Evolutionary conservation across 2,329 filamentous ascomycete species (phyloP), one percentile per base, ranked within the genome.

Genomic region (Stagonosporopsis cucurbitacearum): DNA sequence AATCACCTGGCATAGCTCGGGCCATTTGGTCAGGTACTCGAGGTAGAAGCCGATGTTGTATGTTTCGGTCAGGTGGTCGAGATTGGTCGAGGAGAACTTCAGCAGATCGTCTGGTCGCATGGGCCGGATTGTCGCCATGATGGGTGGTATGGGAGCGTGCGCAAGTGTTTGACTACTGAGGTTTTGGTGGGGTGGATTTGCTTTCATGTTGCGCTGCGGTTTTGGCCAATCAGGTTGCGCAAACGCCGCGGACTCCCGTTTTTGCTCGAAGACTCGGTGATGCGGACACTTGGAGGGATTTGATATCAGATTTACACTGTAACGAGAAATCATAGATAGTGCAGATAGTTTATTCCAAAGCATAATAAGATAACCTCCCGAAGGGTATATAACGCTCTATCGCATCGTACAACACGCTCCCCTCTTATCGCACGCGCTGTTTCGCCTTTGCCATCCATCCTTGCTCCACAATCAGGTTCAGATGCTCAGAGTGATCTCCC

Each of bases 21-120:
- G 95, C 95, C 95, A 99, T 82, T 91, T 92, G 49, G 92, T 92
- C 63, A 96, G 87, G 78, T 99, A 99, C 70, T 96, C 91, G 57
- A 97, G 86, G 80, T 99, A 99, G 81, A 98, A 99, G 60, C 87
- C 86, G 63, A 96, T 85, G 75, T 96, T 92, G 80, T 98, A 99
- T 53, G 96, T 98, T 80, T 99, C 95, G n/a, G 95, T 98, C 59
- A 97, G 83, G 36, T 91, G 91, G 73, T 99, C 95, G 59, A 99
- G 88, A 74, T 99, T 99, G 78, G 93, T 96, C 63, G 92, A 88
- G 65, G 96, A 96, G 77, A 98, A 89, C 65, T 88, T 89, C 78
- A 96, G 87, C 59, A 98, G 83, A 76, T 99, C 95, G 5, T 62
- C 57, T 8, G 64, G 62, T 19, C 62, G 65, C 73, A 98, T 96